Base-by-base conservation (phyloP, 1,139 yeast species). In the Pichia sp. region DNA sequence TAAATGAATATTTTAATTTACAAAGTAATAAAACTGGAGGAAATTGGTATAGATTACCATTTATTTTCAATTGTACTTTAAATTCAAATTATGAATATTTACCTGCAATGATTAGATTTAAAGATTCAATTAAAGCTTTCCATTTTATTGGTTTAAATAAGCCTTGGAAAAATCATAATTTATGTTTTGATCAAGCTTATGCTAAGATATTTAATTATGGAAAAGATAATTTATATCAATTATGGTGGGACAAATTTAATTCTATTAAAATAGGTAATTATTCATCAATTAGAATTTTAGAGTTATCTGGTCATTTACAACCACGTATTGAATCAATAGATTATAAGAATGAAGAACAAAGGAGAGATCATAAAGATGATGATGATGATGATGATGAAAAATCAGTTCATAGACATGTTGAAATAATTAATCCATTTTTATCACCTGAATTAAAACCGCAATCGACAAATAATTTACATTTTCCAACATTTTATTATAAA, bases 11-110 rank as follows among this genome's bases (percentile, higher is more conserved):
- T 60, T 87, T 87, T 62, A 80, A 54, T 36, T 43, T 54, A 32
- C 39, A 48, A 29, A 37, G 48, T 20, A 31, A 35, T 59, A n/a
- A 55, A 52, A 48, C 49, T 2, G 36, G 35, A 37, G 70, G 60
- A 29, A 64, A 52, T 40, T 82, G 97, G 97, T 64, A 70, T 31
- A 73, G 78, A 42, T 64, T 92, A 40, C 92, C 97, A 1, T 92
- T 89, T 57, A 62, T 79, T 43, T 90, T 80, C 68, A 92, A 92
- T 56, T 95, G 90, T 30, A 89, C 97, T 0, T 87, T 95, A 2
- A 76, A 53, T 35, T 51, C 59, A 2, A 81, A 83, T 42, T 90
- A 90, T 61, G 87, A 90, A 60, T 82, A 87, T 62, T 69, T 77
- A 33, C 97, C 97, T 0, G 97, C 97, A 0, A 77, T 74, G 60